A percentile compares a stretch with the other conserved stretches of the same genome.
Evolutionary conservation across 768 basidiomycete genomes (phyloP).

Genomic region (Brasilioporus rufonigricans): DNA sequence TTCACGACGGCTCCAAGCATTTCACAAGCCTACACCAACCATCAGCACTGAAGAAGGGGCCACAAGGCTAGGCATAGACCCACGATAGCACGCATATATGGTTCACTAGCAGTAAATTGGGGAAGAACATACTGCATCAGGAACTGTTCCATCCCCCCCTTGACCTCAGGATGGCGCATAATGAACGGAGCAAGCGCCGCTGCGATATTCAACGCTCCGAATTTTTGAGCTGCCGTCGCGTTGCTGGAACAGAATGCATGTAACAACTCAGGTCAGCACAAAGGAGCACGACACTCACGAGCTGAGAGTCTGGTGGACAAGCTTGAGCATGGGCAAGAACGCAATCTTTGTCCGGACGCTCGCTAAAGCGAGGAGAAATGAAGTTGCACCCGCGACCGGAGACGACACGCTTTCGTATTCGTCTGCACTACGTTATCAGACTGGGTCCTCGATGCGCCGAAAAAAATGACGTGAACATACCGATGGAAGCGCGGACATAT

Average conservation of each 20-base stretch:
- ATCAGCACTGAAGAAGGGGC: background rate
- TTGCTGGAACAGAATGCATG: constrained; percentile 30
- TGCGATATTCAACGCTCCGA: constrained; percentile 84
- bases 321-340: constrained; percentile 75
- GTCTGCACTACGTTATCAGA: constrained; percentile 44
- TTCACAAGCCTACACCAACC: constrained; percentile 63
- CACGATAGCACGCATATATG: constrained; percentile 77
- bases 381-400: constrained; percentile 74
- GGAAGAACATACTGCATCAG: constrained; percentile 71
- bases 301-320: constrained; percentile 72
- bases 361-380: constrained; percentile 76
- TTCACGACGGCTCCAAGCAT: constrained; percentile 75
- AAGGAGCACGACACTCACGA: constrained; percentile 42
- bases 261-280: background rate
- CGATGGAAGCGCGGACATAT: constrained; percentile 72
- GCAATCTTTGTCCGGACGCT: constrained; percentile 79
- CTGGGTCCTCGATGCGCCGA: background rate
- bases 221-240: constrained; percentile 62
- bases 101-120: constrained; percentile 61
- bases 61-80: constrained; percentile 27
- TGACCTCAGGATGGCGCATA: constrained; percentile 82
- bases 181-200: constrained; percentile 74
- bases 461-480: constrained; percentile 37
- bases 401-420: constrained; percentile 79
- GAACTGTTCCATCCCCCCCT: constrained; percentile 74